Base-by-base conservation (phyloP, 345 rosid species). In the Euphorbia lathyris region DNA sequence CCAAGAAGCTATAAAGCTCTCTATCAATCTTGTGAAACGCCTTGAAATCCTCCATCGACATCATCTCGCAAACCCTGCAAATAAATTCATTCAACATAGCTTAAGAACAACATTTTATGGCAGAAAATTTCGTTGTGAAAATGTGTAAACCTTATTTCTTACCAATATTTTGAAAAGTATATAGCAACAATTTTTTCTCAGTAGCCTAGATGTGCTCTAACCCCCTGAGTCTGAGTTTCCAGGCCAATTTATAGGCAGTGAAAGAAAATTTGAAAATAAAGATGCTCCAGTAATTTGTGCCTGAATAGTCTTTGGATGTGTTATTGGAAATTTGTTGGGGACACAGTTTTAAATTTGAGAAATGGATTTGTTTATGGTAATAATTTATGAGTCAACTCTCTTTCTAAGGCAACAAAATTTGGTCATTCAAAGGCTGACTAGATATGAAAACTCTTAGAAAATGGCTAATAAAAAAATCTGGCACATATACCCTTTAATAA, bases 21-120 rank as follows among this genome's bases (percentile, higher is more conserved):
- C 90, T 74, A 63, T 88, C 91, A 58, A 85, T 88, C 5, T 7
- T 25, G 63, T 86, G 91, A 66, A 86, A 88, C 38, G 56, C 19
- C 38, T 59, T 70, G 74, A 84, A 70, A 20, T 88, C 74, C 4
- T 75, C 77, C 14, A 57, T 30, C 0, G 86, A 57, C 27, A 82
- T 51, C 1, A 20, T 71, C 17, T 7, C 59, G 16, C 45, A 57
- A 26, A 57, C 19, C 61, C 77, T 69, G 62, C 72, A 26, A 71
- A 40, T 40, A 40, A 40, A 40, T 40, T 40, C n/a, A n/a, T n/a
- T n/a, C n/a, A n/a, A n/a, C n/a, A n/a, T n/a, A n/a, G n/a, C n/a
- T n/a, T n/a, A n/a, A n/a, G n/a, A n/a, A n/a, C n/a, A n/a, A n/a
- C n/a, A n/a, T n/a, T n/a, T n/a, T n/a, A n/a, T n/a, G n/a, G n/a